Evolutionary conservation across 495 filamentous ascomycete genomes (phyloP), one percentile per base, ranked within the genome.

Genomic region (Daldinia loculata): DNA sequence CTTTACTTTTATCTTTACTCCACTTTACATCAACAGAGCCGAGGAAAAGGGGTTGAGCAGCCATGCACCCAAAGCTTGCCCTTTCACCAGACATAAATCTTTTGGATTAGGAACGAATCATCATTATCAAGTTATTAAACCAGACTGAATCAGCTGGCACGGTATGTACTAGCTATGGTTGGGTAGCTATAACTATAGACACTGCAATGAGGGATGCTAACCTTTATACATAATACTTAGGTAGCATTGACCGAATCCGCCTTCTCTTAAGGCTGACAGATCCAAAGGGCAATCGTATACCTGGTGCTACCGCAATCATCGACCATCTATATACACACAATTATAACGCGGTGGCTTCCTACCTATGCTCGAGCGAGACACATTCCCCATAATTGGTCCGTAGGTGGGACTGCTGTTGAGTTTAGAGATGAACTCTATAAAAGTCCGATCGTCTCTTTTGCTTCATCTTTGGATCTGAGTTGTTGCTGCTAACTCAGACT

Each of bases 401-500:
- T 24, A 24, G 2, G 43, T 6, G 1, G 43, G 43, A 22, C 5
- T 17, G 1, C 41, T 17, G 1, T 2, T 12, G 1, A 12, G 19
- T 12, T 48, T 14, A 48, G 17, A 9, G 19, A 48, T 48, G 7
- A 9, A 4, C 19, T 4, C 9, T 48, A 48, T 19, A 45, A 17
- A 43, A 45, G 6, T 12, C n/a, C 14, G 1, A 22, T 27, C 6
- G 11, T 58, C 22, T 59, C 11, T 26, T 43, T 12, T 41, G 2
- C 36, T 53, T 53, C 50, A 5, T 30, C 34, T 24, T 22, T 8
- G 14, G 7, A 43, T 32, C n/a, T 1, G 15, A 43, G 6, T 24
- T 11, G 15, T 57, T 19, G 17, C 30, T 17, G 7, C 2, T 2
- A 56, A 12, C 30, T 56, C 30, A 75, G 26, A 74, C 70, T 12